Evolutionary conservation across 805 yeast genomes (phyloP).

Genomic region (Kluyveromyces nonfermentans): DNA sequence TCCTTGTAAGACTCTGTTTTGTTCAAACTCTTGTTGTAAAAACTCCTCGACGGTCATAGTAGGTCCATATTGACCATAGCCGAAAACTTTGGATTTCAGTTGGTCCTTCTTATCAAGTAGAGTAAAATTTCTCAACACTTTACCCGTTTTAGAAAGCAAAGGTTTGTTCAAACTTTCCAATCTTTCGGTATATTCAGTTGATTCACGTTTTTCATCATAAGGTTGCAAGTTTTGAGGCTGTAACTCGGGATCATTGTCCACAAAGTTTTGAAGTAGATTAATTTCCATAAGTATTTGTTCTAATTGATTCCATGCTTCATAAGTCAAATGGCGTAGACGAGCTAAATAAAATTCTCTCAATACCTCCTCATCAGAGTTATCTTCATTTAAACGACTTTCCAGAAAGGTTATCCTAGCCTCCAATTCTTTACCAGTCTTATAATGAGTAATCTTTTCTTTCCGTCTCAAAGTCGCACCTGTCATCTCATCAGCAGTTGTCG

Average conservation of each 20-base stretch:
- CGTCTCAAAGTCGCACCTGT: constrained; percentile 37
- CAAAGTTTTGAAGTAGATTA: constrained; percentile 44
- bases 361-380: constrained; percentile 51
- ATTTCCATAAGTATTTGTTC: constrained; percentile 58
- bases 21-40: constrained; percentile 72
- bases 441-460: constrained; percentile 63
- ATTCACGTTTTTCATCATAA: constrained; percentile 21
- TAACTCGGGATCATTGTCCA: constrained; percentile 17
- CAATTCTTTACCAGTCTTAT: constrained; percentile 49
- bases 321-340: constrained; percentile 42
- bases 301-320: constrained; percentile 45
- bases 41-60: constrained; percentile 93
- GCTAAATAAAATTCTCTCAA: constrained; percentile 47
- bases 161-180: constrained; percentile 46
- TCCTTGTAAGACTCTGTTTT: constrained; percentile 67
- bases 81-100: constrained; percentile 57
- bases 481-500: constrained; percentile 12
- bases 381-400: constrained; percentile 25
- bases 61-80: constrained; percentile 88
- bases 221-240: constrained; percentile 9
- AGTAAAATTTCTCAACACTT: constrained; percentile 76
- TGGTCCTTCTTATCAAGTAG: constrained; percentile 51
- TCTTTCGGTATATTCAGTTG: constrained; percentile 52
- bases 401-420: constrained; percentile 35
- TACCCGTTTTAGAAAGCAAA: constrained; percentile 61